Evolutionary conservation across 2,329 filamentous ascomycete genomes (phyloP).

Genomic region (Chaetothyriales sp.): DNA sequence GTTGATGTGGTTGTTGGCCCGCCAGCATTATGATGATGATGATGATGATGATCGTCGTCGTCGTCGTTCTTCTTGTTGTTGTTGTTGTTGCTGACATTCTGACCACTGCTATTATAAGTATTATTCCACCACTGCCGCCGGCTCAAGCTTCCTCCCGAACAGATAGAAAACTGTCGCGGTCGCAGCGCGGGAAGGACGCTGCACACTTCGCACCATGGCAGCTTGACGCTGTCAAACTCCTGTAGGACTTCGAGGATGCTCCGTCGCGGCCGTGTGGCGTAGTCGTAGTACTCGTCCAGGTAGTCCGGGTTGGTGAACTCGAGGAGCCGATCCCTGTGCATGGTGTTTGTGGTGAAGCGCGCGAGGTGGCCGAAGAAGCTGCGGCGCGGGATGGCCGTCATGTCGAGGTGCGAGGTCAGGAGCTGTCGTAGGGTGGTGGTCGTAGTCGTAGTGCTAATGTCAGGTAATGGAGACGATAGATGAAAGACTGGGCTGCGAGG

Average conservation of each 20-base stretch:
- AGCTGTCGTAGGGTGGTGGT: slow-evolving; percentile 55
- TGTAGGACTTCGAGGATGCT: slow-evolving; percentile 86
- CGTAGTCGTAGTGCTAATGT: slow-evolving; percentile 19
- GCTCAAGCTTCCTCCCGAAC: slow-evolving; percentile 50
- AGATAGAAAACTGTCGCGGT: slow-evolving; percentile 89
- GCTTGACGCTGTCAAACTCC: slow-evolving; percentile 72
- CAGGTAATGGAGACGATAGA: slow-evolving; percentile 17
- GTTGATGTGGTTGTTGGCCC: neutral
- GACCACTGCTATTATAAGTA: neutral
- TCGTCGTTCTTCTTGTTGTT: neutral
- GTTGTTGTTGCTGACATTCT: neutral
- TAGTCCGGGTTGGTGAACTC: slow-evolving; percentile 72
- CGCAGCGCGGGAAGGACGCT: slow-evolving; percentile 68
- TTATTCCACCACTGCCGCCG: slow-evolving; percentile 3
- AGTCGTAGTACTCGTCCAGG: slow-evolving; percentile 89
- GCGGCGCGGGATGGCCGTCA: slow-evolving; percentile 76
- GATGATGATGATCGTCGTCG: no score
- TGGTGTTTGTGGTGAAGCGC: slow-evolving; percentile 56
- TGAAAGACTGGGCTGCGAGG: neutral
- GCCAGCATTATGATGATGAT: no score
- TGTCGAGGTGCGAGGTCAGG: slow-evolving; percentile 71
- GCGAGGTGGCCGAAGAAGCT: slow-evolving; percentile 70
- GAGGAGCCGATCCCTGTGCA: slow-evolving; percentile 65
- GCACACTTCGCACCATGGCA: slow-evolving; percentile 61
- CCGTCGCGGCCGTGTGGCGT: slow-evolving; percentile 76